These are phyloP conservation scores for Lasiodiplodia theobromae DNA, from an alignment of 2,329 filamentous ascomycete species.

Conservation along the genomic window DNA sequence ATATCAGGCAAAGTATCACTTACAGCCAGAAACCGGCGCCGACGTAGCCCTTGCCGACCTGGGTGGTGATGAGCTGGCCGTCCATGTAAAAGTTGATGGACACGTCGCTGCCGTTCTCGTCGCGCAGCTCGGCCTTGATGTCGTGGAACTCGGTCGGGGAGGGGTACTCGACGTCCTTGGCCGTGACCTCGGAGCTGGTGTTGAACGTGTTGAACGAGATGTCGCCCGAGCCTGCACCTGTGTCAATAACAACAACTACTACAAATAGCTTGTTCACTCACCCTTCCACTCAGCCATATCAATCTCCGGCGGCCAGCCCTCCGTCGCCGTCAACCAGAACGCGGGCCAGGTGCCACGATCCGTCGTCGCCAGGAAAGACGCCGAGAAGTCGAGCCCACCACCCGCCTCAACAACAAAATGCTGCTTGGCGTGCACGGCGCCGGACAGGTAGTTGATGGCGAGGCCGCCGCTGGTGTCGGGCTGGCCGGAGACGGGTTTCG, in stretches of 20 bases:
- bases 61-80: slow-evolving; percentile 56
- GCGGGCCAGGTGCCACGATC: slow-evolving; percentile 62
- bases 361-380: slow-evolving; percentile 49
- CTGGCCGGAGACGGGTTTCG: slow-evolving; percentile 54
- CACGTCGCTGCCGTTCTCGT: slow-evolving; percentile 60
- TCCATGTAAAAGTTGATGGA: slow-evolving; percentile 64
- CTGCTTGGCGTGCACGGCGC: slow-evolving; percentile 54
- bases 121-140: slow-evolving; percentile 59
- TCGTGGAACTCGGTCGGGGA: slow-evolving; percentile 57
- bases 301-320: slow-evolving; percentile 66
- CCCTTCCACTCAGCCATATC: slow-evolving; percentile 70
- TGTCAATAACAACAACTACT: not conserved
- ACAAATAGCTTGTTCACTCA: not conserved
- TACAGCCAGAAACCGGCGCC: slow-evolving; percentile 46
- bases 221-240: slow-evolving; percentile 48
- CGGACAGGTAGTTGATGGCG: slow-evolving; percentile 61
- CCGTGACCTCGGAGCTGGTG: slow-evolving; percentile 55
- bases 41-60: slow-evolving; percentile 59
- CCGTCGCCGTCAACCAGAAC: slow-evolving; percentile 64
- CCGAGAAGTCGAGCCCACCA: slow-evolving; percentile 50
- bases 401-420: slow-evolving; percentile 49
- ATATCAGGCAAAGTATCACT: slow-evolving; percentile 6
- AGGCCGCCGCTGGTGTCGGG: slow-evolving; percentile 41
- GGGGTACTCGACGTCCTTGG: slow-evolving; percentile 58
- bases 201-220: slow-evolving; percentile 65